Evolutionary conservation across 129 eudicot genomes (phyloP).

Genomic region (Ambrosia trifida): DNA sequence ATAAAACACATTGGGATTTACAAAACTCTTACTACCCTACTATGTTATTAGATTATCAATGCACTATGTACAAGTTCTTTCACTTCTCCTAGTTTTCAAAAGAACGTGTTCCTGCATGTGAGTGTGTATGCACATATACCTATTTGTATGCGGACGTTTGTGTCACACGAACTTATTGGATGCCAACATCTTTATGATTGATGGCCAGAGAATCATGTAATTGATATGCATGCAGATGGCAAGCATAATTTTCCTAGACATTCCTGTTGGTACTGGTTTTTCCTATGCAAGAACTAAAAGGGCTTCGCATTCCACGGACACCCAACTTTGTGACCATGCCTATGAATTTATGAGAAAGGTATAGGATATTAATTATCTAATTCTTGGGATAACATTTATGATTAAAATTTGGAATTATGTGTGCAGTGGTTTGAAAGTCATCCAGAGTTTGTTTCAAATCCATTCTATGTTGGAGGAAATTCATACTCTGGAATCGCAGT

Average conservation of each 20-base stretch:
- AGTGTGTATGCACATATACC: no score
- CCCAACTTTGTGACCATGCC: slow-evolving; percentile 6
- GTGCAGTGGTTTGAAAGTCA: slow-evolving; percentile 29
- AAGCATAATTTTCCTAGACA: slow-evolving; percentile 23
- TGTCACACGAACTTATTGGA: no score
- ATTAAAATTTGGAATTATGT: background rate
- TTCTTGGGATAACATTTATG: no score
- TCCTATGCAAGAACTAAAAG: slow-evolving; percentile 21
- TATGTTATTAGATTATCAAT: no score
- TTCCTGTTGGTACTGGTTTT: slow-evolving; percentile 32
- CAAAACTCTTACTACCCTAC: no score
- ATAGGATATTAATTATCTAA: no score
- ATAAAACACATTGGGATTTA: no score
- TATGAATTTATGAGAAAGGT: slow-evolving; percentile 14
- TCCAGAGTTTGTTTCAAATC: slow-evolving; percentile 26
- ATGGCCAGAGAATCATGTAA: no score
- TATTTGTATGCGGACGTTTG: no score
- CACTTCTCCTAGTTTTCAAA: no score
- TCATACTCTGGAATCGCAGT: slow-evolving; percentile 29
- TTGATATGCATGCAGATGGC: background rate
- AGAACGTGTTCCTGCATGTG: no score
- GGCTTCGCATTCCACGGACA: background rate
- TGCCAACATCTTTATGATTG: background rate
- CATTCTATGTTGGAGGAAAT: slow-evolving; percentile 31
- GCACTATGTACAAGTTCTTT: no score